These are phyloP conservation scores for Fraxinus velutina DNA, from an alignment of 305 asterid genomes.

Conservation along the genomic window DNA sequence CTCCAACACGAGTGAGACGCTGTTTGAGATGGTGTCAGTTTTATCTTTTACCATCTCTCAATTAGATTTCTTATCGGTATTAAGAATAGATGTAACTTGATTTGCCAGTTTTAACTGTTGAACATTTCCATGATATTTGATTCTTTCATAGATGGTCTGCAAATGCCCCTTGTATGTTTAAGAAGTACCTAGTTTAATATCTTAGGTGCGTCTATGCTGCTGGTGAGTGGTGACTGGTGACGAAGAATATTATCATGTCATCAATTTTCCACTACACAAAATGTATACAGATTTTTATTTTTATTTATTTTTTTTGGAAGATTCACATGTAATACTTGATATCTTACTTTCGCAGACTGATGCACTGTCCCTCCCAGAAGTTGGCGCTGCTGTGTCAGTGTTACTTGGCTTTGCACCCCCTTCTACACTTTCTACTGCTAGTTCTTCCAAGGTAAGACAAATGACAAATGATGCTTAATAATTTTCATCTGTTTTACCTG, in stretches of 20 bases:
- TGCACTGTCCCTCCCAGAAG: conserved; percentile 61
- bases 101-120: neutral
- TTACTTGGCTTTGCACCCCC: conserved; percentile 85
- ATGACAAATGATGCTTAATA: neutral
- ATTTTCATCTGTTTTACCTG: neutral
- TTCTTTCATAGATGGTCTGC: neutral
- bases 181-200: neutral
- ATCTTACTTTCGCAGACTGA: conserved; percentile 45
- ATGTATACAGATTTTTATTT: neutral
- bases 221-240: neutral
- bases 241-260: neutral
- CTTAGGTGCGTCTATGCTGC: neutral
- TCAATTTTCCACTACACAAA: neutral
- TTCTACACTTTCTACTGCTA: conserved; percentile 52
- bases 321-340: neutral
- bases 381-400: conserved; percentile 77
- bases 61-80: neutral
- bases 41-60: neutral
- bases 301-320: neutral
- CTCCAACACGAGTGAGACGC: neutral
- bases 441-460: conserved; percentile 72
- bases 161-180: neutral
- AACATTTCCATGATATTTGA: neutral
- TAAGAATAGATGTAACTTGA: neutral
- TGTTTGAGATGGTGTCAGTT: neutral